Percentiles rank a stretch among this genome's conserved stretches.
Conservation (phyloP, 768 basidiomycete genomes). For the Nidula microcarpa region DNA sequence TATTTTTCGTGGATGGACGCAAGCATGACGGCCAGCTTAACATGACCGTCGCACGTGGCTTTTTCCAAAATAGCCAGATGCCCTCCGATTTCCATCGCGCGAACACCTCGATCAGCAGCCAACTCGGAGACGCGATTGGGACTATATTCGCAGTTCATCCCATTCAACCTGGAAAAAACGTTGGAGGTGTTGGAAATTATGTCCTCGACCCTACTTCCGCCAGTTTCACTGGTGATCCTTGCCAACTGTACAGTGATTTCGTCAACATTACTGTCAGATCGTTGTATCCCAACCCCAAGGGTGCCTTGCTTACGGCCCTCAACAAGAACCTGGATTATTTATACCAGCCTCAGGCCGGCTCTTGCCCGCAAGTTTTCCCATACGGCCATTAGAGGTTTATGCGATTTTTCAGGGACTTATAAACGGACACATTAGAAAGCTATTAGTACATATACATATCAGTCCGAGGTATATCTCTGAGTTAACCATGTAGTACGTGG, state of each 20-base stretch:
- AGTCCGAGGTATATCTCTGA: too few species aligned
- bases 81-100: conserved; percentile 15
- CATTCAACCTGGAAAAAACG: conserved; percentile 15
- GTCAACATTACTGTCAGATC: conserved; percentile 14
- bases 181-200: conserved; percentile 14
- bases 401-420: too few species aligned
- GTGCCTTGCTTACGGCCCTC: conserved; percentile 11
- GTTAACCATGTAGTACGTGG: too few species aligned
- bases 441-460: too few species aligned
- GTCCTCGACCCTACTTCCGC: conserved; percentile 15
- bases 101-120: conserved; percentile 6
- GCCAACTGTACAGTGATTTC: conserved; percentile 16
- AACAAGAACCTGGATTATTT: conserved; percentile 13
- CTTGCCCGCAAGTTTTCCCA: conserved; percentile 13
- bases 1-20: conserved; percentile 21
- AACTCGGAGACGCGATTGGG: conserved; percentile 7
- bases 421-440: too few species aligned
- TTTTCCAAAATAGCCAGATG: conserved; percentile 18
- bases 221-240: conserved; percentile 9
- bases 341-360: conserved; percentile 6
- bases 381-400: not conserved
- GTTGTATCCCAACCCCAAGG: conserved; percentile 15
- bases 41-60: conserved; percentile 16
- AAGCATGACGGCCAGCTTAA: conserved; percentile 14
- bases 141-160: conserved; percentile 8